These are phyloP conservation scores for Amanita rubescens DNA, from an alignment of 768 basidiomycete species.

Conservation along the genomic window DNA sequence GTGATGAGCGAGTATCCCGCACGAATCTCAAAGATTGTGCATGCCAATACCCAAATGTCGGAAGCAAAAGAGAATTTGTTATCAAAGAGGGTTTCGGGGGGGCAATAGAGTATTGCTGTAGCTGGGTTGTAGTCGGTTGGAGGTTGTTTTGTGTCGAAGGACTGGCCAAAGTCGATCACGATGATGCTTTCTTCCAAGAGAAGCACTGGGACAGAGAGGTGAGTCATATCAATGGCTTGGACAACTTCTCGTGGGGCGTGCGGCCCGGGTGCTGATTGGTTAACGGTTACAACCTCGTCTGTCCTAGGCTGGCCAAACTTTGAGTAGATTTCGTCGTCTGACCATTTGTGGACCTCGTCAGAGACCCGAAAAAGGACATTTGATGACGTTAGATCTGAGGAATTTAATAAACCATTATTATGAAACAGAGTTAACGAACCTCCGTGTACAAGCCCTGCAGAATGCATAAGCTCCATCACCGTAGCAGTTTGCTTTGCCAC, in stretches of 20 bases:
- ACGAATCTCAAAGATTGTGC: neutral
- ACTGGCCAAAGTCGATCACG: conserved; percentile 1
- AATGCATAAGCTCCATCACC: conserved; percentile 2
- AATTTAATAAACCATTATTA: neutral
- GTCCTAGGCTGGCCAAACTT: neutral
- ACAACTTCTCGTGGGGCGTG: neutral
- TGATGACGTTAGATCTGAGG: neutral
- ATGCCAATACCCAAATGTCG: neutral
- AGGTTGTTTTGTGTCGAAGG: neutral
- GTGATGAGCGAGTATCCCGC: neutral
- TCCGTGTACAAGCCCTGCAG: conserved; percentile 3
- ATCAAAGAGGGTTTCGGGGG: neutral
- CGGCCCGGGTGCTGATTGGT: neutral
- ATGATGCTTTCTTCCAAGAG: neutral
- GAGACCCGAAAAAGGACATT: neutral
- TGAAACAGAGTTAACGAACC: neutral
- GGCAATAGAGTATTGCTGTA: neutral
- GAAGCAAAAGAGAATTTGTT: neutral
- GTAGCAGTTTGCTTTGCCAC: neutral
- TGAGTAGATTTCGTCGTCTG: neutral
- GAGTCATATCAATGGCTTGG: neutral
- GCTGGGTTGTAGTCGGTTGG: neutral
- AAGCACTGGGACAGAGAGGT: neutral
- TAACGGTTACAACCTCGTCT: neutral
- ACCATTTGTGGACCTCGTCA: neutral